Evolutionary conservation across 139 green algal species (phyloP).

Genomic region (Picochlorum costavermella): DNA sequence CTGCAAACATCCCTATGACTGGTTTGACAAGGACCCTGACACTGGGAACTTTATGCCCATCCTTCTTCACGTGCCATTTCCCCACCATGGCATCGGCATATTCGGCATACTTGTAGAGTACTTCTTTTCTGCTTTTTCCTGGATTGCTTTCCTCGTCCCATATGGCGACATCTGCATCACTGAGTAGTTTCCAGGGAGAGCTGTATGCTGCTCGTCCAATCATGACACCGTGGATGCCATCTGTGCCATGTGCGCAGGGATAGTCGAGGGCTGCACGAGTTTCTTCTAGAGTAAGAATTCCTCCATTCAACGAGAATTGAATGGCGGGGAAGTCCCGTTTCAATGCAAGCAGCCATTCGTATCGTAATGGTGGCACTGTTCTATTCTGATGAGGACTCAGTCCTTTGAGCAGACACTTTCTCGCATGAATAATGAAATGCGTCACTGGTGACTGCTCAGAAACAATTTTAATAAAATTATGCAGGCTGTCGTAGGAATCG

Average conservation of each 20-base stretch:
- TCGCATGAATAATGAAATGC: slow-evolving; percentile 91
- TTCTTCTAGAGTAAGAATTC: slow-evolving; percentile 26
- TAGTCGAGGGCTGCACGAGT: slow-evolving; percentile 31
- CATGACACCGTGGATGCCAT: slow-evolving; percentile 79
- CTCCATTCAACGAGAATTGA: slow-evolving; percentile 64
- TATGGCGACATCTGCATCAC: slow-evolving; percentile 60
- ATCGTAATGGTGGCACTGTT: slow-evolving; percentile 74
- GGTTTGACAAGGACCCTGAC: slow-evolving; percentile 66
- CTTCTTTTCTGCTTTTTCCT: slow-evolving; percentile 51
- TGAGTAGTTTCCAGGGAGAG: slow-evolving; percentile 66
- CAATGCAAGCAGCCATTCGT: slow-evolving; percentile 77
- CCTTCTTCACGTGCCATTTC: slow-evolving; percentile 32
- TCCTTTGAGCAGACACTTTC: slow-evolving; percentile 88
- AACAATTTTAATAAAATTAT: slow-evolving; percentile 60
- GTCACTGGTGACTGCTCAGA: slow-evolving; percentile 40
- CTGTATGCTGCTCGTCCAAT: slow-evolving; percentile 80
- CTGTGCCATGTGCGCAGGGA: slow-evolving; percentile 17
- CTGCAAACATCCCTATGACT: slow-evolving; percentile 76
- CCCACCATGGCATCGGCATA: slow-evolving; percentile 66
- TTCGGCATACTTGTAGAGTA: slow-evolving; percentile 60
- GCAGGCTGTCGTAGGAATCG: slow-evolving; percentile 61
- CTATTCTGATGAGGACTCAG: slow-evolving; percentile 86
- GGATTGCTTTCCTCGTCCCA: slow-evolving; percentile 56
- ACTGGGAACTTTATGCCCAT: slow-evolving; percentile 26
- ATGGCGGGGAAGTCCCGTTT: slow-evolving; percentile 86